phyloP scores from a whole-genome alignment of 148 eudicot species.

The Cornus kousa region DNA sequence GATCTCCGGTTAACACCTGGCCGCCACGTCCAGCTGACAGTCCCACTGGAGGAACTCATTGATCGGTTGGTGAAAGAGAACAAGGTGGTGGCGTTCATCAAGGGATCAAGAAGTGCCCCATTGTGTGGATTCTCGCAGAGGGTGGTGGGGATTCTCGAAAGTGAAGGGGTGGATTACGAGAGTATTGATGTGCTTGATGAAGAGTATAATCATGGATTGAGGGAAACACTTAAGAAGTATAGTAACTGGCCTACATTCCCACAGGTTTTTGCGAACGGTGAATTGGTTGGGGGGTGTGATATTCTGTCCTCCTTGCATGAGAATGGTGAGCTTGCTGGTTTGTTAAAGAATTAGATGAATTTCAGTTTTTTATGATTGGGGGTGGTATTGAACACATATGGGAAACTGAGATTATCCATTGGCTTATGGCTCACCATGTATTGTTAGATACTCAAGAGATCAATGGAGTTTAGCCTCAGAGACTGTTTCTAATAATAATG shows the following conservation, averaged over 20 bases:
- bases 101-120: constrained; percentile 84
- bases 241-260: constrained; percentile 92
- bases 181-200: constrained; percentile 80
- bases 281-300: constrained; percentile 81
- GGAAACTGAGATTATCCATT: not conserved
- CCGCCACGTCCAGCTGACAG: constrained; percentile 56
- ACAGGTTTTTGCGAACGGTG: constrained; percentile 74
- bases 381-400: not conserved
- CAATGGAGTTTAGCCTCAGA: not conserved
- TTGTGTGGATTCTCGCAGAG: constrained; percentile 75
- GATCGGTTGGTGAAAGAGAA: constrained; percentile 77
- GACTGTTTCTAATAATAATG: not conserved
- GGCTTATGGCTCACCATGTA: not conserved
- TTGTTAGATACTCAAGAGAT: not conserved
- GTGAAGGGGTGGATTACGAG: constrained; percentile 63
- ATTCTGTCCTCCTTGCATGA: constrained; percentile 79
- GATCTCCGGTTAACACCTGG: constrained; percentile 79
- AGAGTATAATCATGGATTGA: constrained; percentile 56
- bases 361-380: not conserved
- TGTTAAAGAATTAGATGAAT: constrained; percentile 29
- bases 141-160: constrained; percentile 73
- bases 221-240: constrained; percentile 70
- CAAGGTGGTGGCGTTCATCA: constrained; percentile 72
- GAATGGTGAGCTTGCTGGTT: constrained; percentile 61
- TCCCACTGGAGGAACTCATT: constrained; percentile 65